phyloP scores from a whole-genome alignment of 2,329 filamentous ascomycete genomes.

The Hypoxylon sp. region DNA sequence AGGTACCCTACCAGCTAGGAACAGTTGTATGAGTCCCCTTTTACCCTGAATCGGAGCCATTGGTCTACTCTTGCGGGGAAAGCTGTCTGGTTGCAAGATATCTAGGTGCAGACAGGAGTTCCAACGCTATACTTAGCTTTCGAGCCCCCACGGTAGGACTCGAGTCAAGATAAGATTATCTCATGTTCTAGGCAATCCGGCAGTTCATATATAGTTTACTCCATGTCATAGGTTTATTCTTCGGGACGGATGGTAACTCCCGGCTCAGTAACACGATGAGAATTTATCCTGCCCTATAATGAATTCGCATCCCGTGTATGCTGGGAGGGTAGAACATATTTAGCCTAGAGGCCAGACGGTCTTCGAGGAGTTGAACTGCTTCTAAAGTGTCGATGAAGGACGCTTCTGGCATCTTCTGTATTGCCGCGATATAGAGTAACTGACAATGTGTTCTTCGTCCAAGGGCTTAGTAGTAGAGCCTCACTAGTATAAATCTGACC shows the following conservation, averaged over 20 bases:
- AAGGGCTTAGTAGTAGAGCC: background rate
- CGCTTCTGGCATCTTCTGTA: background rate
- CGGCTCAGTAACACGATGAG: slow-evolving; percentile 7
- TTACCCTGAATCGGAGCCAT: slow-evolving; percentile 1
- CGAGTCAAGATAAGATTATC: background rate
- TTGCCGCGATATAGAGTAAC: background rate
- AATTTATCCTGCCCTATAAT: slow-evolving; percentile 12
- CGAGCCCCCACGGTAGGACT: background rate
- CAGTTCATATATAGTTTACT: slow-evolving; percentile 5
- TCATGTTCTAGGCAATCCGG: background rate
- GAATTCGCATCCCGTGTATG: background rate
- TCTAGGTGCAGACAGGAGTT: background rate
- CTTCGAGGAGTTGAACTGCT: background rate
- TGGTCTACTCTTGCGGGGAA: slow-evolving; percentile 5
- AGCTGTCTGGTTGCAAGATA: background rate
- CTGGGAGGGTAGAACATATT: slow-evolving; percentile 2
- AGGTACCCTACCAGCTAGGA: slow-evolving; percentile 12
- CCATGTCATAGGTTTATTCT: background rate
- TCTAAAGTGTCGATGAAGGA: slow-evolving; percentile 3
- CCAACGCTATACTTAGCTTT: background rate
- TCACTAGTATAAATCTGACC: slow-evolving; percentile 15
- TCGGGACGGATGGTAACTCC: slow-evolving; percentile 7
- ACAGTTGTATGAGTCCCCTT: background rate
- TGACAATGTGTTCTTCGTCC: background rate
- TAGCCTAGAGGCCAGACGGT: slow-evolving; percentile 12